Base-by-base conservation (phyloP, 2,329 filamentous ascomycete genomes). In the Didymella arachidicola region DNA sequence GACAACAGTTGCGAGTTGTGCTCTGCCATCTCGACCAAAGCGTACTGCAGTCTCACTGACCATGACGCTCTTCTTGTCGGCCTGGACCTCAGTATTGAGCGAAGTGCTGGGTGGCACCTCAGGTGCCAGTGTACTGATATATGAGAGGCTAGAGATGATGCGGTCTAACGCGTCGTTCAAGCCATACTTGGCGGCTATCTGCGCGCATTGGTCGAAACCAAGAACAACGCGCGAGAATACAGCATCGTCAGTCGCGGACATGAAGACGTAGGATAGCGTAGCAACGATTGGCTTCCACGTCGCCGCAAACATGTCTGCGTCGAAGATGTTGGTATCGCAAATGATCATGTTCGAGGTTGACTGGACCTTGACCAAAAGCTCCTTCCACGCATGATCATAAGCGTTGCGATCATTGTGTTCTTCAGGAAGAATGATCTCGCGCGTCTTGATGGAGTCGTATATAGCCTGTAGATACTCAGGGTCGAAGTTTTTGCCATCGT, bases 371-470 rank as follows among this genome's bases (percentile, higher is more conserved):
- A 93, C 80, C 39, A 98, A 80, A 11, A 99, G 81, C 76, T 99
- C 95, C 75, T 94, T 94, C 95, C 95, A 99, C 2, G 95, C 94
- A 77, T 96, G 95, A 75, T 98, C 94, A 72, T 98, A 98, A 1
- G 93, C 93, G 79, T 97, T 90, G 74, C 94, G 91, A 76, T 97
- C 97, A 73, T 97, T 93, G 75, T 98, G 95, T 77, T 99, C 95
- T 65, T 98, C 95, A 0, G 95, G 95, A 22, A 99, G 80, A 64
- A 99, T 97, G 63, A 99, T 99, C 77, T 99, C 95, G 65, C 95
- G 92, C 18, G 87, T 87, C 74, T 90, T 92, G 80, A 99, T 99
- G 0, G 92, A 92, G 68, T 97, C 88, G 71, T 89, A 99, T 54
- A 98, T 97, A 2, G 86, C 86, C 72, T 93, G 86, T 0, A 99